Conservation (phyloP, 768 basidiomycete genomes). For the Mycena vitilis region DNA sequence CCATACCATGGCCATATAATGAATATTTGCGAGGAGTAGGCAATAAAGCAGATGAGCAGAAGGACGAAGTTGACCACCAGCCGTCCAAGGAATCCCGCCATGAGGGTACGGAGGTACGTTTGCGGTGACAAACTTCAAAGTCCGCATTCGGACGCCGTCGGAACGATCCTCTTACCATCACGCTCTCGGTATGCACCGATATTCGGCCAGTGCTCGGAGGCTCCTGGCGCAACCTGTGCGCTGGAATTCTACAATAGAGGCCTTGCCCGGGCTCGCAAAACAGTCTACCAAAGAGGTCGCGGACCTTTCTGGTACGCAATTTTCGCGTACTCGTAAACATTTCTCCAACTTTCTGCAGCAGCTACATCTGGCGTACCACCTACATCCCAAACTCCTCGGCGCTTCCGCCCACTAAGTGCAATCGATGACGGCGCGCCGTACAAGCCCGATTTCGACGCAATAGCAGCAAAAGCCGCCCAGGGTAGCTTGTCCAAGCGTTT, state of each 20-base stretch:
- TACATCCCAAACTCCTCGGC: neutral
- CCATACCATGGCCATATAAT: constrained; percentile 96
- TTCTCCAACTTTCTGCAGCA: neutral
- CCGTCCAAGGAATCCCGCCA: constrained; percentile 63
- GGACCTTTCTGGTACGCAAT: constrained; percentile 12
- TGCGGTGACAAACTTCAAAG: too few relatives aligned
- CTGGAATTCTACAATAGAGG: constrained; percentile 24
- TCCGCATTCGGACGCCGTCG: too few relatives aligned
- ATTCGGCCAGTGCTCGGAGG: constrained; percentile 17
- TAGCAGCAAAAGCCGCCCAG: constrained; percentile 13
- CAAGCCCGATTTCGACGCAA: constrained; percentile 5
- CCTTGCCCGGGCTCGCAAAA: neutral
- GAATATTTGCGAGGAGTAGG: constrained; percentile 90
- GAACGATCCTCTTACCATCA: neutral
- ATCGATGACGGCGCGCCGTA: constrained; percentile 11
- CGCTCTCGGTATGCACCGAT: constrained; percentile 23
- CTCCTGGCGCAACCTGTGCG: constrained; percentile 18
- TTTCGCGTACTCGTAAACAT: neutral
- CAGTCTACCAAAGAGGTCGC: neutral
- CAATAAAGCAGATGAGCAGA: constrained; percentile 85
- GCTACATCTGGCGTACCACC: neutral
- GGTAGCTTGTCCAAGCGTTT: constrained; percentile 22
- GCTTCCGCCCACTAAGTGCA: neutral
- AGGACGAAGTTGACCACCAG: constrained; percentile 78
- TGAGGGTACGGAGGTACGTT: constrained; percentile 28